Percentiles rank a stretch among this genome's conserved stretches.
These are phyloP conservation scores for Colletotrichum tropicicola DNA, from an alignment of 2,329 filamentous ascomycete species.

Conservation along the genomic window DNA sequence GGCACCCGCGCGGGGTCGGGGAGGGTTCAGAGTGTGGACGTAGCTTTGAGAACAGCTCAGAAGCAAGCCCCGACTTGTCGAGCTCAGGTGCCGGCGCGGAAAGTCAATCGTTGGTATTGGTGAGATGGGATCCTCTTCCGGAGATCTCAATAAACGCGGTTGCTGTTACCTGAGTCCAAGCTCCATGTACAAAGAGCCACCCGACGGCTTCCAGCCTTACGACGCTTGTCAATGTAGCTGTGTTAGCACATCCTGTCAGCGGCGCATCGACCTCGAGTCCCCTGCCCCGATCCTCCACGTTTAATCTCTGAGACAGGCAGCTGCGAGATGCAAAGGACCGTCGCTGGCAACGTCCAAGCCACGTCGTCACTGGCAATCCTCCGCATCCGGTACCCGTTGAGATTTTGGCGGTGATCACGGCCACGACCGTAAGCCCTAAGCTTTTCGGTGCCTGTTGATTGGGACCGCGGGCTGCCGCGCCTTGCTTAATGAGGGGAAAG, in stretches of 20 bases:
- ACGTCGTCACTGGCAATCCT: background rate
- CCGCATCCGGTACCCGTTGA: background rate
- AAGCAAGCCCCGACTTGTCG: background rate
- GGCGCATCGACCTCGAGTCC: too few species aligned
- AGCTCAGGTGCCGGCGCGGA: background rate
- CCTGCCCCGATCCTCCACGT: too few species aligned
- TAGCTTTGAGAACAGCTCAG: background rate
- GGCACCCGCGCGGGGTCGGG: background rate
- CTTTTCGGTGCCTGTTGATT: background rate
- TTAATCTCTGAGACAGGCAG: too few species aligned
- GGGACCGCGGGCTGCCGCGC: too few species aligned
- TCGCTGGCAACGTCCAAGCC: background rate
- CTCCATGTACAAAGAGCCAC: too few species aligned
- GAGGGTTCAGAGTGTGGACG: background rate
- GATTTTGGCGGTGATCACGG: background rate
- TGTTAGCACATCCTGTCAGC: too few species aligned
- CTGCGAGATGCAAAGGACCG: background rate
- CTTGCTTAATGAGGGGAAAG: background rate
- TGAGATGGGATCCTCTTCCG: background rate
- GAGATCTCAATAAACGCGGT: too few species aligned
- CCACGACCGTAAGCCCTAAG: background rate
- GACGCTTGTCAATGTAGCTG: too few species aligned
- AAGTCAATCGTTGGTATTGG: background rate
- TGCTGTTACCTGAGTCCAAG: too few species aligned
- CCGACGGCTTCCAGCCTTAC: too few species aligned